Evolutionary conservation across 202 grass and related monocot genomes (phyloP), one percentile per base, ranked within the genome.

Genomic region (Carex arenaria): DNA sequence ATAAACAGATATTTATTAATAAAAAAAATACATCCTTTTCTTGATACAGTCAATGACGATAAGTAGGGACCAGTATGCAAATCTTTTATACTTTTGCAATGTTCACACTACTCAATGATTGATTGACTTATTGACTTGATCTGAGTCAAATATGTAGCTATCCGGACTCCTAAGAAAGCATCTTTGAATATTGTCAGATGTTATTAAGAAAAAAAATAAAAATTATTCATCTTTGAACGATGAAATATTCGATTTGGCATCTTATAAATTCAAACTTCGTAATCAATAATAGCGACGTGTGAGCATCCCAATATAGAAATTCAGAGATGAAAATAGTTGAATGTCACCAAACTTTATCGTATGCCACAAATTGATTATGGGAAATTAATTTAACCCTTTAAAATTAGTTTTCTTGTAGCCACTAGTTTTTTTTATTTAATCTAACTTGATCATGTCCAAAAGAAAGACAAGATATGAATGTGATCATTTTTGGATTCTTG

Each of bases 191-290:
- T 53, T 30, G 30, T 30, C 17, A 47, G 6, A 19, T 69, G 7
- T 42, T 42, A n/a, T 59, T 70, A 42, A 42, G 3, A 43, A 20
- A 40, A 70, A 36, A 36, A 19, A 2, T 22, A 61, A 20, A 8
- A 4, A 45, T 71, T 71, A 1, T 45, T 23, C 40, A 43, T 70
- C 10, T 3, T 49, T 76, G 23, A 56, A 30, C 6, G 51, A 57
- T 32, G 51, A 76, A 76, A 76, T 76, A 76, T 76, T 56, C 72
- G 72, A 57, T 76, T 76, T 76, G 51, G 23, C 51, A 57, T 34
- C 72, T 57, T 30, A 76, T 23, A 49, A 49, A 11, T 47, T 76
- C 72, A 76, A 15, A 72, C 3, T 26, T 52, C 4, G 20, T 23
- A 15, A 72, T 52, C 69, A 26, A 52, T 52, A 26, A 73, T 56